Conservation (phyloP, 306 rosid species). For the Rubus parviflorus region DNA sequence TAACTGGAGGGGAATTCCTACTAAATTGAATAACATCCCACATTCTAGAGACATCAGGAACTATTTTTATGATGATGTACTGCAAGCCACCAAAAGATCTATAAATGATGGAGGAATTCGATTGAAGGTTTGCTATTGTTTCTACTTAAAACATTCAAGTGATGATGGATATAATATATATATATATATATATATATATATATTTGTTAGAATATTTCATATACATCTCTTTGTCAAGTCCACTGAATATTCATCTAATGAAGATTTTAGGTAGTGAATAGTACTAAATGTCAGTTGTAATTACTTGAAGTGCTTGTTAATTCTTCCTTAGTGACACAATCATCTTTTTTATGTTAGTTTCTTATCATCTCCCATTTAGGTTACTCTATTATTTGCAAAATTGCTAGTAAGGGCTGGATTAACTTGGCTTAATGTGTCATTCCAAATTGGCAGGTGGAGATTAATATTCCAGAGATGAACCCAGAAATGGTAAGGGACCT, state of each 20-base stretch:
- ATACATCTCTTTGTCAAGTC: background rate
- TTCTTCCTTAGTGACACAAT: too few species aligned
- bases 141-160: background rate
- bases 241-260: background rate
- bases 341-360: too few species aligned
- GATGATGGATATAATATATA: background rate
- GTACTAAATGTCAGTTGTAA: too few species aligned
- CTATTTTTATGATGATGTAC: slow-evolving; percentile 84
- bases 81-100: slow-evolving; percentile 75
- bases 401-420: slow-evolving; percentile 17
- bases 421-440: slow-evolving; percentile 30
- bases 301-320: too few species aligned
- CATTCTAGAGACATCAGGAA: slow-evolving; percentile 90
- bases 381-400: too few species aligned
- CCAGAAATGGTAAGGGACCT: slow-evolving; percentile 75
- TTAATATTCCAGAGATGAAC: slow-evolving; percentile 90
- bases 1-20: slow-evolving; percentile 93
- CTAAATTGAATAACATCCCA: slow-evolving; percentile 87
- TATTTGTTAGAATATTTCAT: background rate
- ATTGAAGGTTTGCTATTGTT: slow-evolving; percentile 51
- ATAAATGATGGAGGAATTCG: slow-evolving; percentile 68
- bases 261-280: too few species aligned
- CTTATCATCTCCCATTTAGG: too few species aligned
- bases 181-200: background rate
- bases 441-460: slow-evolving; percentile 73